Evolutionary conservation across 148 eudicot genomes (phyloP), one percentile per base, ranked within the genome.

Genomic region (Diospyros lotus): DNA sequence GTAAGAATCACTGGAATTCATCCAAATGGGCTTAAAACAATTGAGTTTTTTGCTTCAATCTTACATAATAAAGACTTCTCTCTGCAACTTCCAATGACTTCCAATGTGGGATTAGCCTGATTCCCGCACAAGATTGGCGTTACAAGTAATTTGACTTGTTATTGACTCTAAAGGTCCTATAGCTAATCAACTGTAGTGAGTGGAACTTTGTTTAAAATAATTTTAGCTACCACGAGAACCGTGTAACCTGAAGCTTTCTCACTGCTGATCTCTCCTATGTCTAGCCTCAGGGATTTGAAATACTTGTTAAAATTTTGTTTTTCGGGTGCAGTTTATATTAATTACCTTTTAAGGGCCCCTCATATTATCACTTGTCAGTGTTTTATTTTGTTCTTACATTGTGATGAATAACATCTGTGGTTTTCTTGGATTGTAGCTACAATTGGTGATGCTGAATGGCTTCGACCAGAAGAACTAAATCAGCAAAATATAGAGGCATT

Each of bases 401-500:
- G 72, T 53, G 60, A 64, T 28, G 41, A 9, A 75, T 54, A 55
- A 74, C 18, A 9, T 17, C 17, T 55, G 50, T 66, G 58, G 50
- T 15, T 58, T 73, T 68, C 42, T 71, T 60, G 76, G 51, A 39
- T 44, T 73, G 76, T 67, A 94, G 98, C 79, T 66, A 90, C 86
- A 85, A 79, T 95, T 66, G 88, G 86, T 70, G 92, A 89, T 53
- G 81, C 94, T 63, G 96, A 95, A 77, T 84, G 90, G 75, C 90
- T 95, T 61, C 96, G 96, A 58, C 98, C 98, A 15, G 98, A 92
- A 84, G 98, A 95, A 83, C 64, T 95, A 77, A 95, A 95, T 82
- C 98, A 95, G 79, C 98, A 95, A 76, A 95, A 95, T 77, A 95
- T 95, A 50, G 98, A 95, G 84, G 98, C 98, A 83, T 88, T 95